Base-by-base conservation (phyloP, 441 rosid genomes). In the Arabidopsis lyrata region DNA sequence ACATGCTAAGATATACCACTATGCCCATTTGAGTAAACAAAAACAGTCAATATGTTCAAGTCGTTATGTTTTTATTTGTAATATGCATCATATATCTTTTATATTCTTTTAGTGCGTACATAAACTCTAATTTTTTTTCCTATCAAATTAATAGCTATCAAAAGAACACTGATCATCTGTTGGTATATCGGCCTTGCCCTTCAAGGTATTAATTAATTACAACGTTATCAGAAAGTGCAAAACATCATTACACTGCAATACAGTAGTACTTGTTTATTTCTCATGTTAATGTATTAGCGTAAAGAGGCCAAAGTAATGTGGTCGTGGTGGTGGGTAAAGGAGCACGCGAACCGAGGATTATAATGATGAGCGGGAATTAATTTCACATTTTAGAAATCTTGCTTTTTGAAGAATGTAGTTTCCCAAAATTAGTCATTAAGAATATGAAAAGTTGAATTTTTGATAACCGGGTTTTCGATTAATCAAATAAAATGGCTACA, bases 1-100 rank as follows among this genome's bases (percentile, higher is more conserved):
- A 63, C 56, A 63, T 63, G 70, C 64, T 63, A 72, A 72, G 76
- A 31, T 57, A 69, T 45, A 56, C 53, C 15, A 20, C 34, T 20
- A 49, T 49, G 16, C 45, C 5, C 59, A 35, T 13, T 36, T 24
- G 1, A 11, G 12, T 53, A 38, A 38, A 6, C 10, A n/a, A 36
- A 36, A 66, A 5, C 8, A 52, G 27, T 41, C 12, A 27, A 62
- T 41, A 5, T 45, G 4, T 14, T 63, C 38, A 29, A 5, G 14
- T 41, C 49, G 24, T 4, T 32, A 15, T 8, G 15, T 8, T 31
- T 56, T 2, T 27, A 12, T 54, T 54, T 31, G 59, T 54, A 31
- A 31, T 14, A 6, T 55, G 5, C 39, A 31, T 55, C 16, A 55
- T 10, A 15, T 55, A 55, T 3, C 54, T 49, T 20, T 49, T 18